A percentile compares a stretch with the other conserved stretches of the same genome.
phyloP scores from a whole-genome alignment of 148 eudicot species.

The Bassia scoparia region DNA sequence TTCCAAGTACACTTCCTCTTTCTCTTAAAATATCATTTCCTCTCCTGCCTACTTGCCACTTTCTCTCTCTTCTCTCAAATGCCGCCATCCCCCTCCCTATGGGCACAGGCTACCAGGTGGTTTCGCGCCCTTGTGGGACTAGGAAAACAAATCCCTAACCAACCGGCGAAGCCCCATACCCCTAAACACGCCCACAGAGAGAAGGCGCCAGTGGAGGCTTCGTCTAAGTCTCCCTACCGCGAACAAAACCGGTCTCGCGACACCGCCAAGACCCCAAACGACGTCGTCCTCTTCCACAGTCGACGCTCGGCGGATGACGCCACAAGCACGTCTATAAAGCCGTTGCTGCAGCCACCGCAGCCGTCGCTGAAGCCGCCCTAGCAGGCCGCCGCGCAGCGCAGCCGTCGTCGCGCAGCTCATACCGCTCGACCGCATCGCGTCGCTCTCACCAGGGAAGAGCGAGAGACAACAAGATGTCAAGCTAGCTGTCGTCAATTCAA shows the following conservation, averaged over 20 bases:
- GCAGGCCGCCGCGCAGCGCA: conserved; percentile 69
- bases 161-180: conserved; percentile 21
- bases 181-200: conserved; percentile 23
- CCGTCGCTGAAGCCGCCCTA: conserved; percentile 69
- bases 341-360: conserved; percentile 61
- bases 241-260: conserved; percentile 32
- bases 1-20: too few species aligned
- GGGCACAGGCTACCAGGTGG: conserved; percentile 74
- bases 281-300: conserved; percentile 11
- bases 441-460: not conserved
- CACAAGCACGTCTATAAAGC: conserved; percentile 53
- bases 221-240: conserved; percentile 46
- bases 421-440: too few species aligned
- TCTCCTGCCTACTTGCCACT: not conserved
- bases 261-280: conserved; percentile 1
- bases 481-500: conserved; percentile 61
- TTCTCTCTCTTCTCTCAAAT: not conserved
- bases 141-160: conserved; percentile 29
- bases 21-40: not conserved
- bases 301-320: conserved; percentile 26
- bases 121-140: conserved; percentile 49
- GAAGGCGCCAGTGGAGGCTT: conserved; percentile 53
- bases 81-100: conserved; percentile 25
- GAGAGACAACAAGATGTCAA: conserved; percentile 31
- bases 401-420: conserved; percentile 36